Evolutionary conservation across 768 basidiomycete genomes (phyloP).

Genomic region (Russula olivacea): DNA sequence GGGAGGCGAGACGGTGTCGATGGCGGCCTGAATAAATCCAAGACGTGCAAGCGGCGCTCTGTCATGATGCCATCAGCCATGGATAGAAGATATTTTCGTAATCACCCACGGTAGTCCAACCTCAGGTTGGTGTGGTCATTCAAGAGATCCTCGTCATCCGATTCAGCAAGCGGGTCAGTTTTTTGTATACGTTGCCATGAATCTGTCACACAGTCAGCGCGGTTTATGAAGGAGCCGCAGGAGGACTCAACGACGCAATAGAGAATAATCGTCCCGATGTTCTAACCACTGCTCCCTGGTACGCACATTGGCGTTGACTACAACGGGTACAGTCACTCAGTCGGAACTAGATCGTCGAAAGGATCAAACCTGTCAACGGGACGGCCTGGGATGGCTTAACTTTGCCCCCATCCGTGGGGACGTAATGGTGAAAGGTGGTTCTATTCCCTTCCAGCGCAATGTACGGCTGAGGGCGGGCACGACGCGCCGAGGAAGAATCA

Average conservation of each 20-base stretch:
- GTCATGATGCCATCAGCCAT: neutral
- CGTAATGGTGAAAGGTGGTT: conserved; percentile 26
- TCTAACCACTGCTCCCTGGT: conserved; percentile 15
- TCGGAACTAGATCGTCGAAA: neutral
- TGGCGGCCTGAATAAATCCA: conserved; percentile 19
- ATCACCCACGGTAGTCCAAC: conserved; percentile 56
- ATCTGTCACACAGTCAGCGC: conserved; percentile 38
- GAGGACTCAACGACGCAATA: conserved; percentile 39
- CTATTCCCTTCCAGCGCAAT: conserved; percentile 22
- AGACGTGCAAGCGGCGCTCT: conserved; percentile 25
- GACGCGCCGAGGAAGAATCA: conserved; percentile 19
- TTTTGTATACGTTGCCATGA: conserved; percentile 64
- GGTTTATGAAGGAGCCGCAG: neutral
- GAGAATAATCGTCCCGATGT: conserved; percentile 31
- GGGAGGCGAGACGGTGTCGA: conserved; percentile 13
- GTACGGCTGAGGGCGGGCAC: conserved; percentile 22
- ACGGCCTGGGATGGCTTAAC: conserved; percentile 8
- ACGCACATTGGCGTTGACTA: conserved; percentile 20
- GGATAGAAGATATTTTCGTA: neutral
- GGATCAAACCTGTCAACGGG: conserved; percentile 20
- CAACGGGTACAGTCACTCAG: conserved; percentile 2
- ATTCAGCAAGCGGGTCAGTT: conserved; percentile 62
- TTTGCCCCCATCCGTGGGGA: conserved; percentile 23
- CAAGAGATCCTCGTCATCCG: conserved; percentile 60
- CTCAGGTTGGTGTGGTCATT: conserved; percentile 49